Conservation (phyloP, 352 stramenopile genomes). For the Pseudoperonospora humuli region DNA sequence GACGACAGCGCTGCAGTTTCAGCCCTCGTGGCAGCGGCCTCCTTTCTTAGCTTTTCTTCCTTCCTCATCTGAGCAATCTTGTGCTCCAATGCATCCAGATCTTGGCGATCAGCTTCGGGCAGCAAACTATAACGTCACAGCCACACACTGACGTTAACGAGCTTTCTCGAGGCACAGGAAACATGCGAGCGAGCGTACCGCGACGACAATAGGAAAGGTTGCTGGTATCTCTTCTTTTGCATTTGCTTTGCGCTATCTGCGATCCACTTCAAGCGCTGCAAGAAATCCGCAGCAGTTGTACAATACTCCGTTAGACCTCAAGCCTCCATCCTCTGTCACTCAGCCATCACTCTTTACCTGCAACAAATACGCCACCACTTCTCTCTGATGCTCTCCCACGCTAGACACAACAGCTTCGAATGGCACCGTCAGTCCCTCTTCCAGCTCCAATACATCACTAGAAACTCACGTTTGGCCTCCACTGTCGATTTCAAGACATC, state of each 20-base stretch:
- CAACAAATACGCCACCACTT: constrained; percentile 65
- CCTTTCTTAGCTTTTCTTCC: constrained; percentile 20
- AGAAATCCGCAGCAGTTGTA: not conserved
- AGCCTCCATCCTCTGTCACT: not conserved
- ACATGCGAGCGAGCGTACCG: constrained; percentile 15
- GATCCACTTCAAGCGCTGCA: constrained; percentile 57
- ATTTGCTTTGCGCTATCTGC: constrained; percentile 56
- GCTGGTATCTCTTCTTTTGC: constrained; percentile 59
- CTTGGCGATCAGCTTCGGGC: constrained; percentile 46
- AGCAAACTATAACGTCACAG: constrained; percentile 32
- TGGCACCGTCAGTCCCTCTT: too few relatives aligned
- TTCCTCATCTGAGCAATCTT: constrained; percentile 25
- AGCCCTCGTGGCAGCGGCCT: not conserved
- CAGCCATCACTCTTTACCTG: constrained; percentile 26
- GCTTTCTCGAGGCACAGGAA: not conserved
- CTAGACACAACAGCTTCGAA: constrained; percentile 14
- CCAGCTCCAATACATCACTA: not conserved
- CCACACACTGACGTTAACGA: not conserved
- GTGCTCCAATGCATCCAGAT: constrained; percentile 43
- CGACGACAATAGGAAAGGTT: constrained; percentile 59
- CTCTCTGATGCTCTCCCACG: constrained; percentile 47
- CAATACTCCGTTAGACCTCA: not conserved
- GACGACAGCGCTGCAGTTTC: not conserved
- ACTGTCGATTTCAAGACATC: constrained; percentile 41
- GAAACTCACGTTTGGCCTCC: constrained; percentile 22